These are phyloP conservation scores for Scytalidium sp. DNA, from an alignment of 2,329 filamentous ascomycete genomes.

Conservation along the genomic window DNA sequence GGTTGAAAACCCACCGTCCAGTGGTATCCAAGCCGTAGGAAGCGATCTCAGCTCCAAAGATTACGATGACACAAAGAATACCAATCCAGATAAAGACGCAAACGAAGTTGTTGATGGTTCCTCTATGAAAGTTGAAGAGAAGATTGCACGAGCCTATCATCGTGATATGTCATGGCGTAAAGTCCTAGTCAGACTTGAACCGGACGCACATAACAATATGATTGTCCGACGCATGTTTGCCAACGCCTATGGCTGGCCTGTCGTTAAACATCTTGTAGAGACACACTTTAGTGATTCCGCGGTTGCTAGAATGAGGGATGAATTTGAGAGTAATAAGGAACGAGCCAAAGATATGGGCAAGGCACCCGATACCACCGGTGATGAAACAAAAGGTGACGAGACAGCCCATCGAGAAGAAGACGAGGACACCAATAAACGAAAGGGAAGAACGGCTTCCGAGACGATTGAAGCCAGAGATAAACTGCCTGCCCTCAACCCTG, in stretches of 20 bases:
- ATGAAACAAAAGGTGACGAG: slow-evolving; percentile 51
- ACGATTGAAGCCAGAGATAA: slow-evolving; percentile 39
- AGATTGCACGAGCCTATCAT: slow-evolving; percentile 95
- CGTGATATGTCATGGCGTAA: slow-evolving; percentile 92
- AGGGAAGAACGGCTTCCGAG: slow-evolving; percentile 42
- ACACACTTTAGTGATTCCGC: slow-evolving; percentile 85
- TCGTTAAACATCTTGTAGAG: slow-evolving; percentile 90
- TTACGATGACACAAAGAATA: slow-evolving; percentile 49
- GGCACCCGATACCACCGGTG: slow-evolving; percentile 59
- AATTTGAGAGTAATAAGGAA: slow-evolving; percentile 64
- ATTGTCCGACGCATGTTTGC: slow-evolving; percentile 94
- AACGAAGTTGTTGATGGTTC: slow-evolving; percentile 54
- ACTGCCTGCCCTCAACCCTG: slow-evolving; percentile 24
- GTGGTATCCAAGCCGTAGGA: slow-evolving; percentile 40
- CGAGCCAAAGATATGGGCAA: slow-evolving; percentile 60
- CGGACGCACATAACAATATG: slow-evolving; percentile 98
- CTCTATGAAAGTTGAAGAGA: slow-evolving; percentile 90
- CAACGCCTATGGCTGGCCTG: slow-evolving; percentile 97
- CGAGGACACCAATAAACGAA: slow-evolving; percentile 16
- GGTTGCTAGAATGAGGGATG: slow-evolving; percentile 62
- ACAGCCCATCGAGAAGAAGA: slow-evolving; percentile 9
- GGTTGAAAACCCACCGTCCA: slow-evolving; percentile 5
- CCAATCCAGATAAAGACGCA: slow-evolving; percentile 42
- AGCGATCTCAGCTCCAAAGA: slow-evolving; percentile 40
- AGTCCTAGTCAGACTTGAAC: slow-evolving; percentile 90